Evolutionary conservation across 495 filamentous ascomycete genomes (phyloP).

Genomic region (Xylaria castorea): DNA sequence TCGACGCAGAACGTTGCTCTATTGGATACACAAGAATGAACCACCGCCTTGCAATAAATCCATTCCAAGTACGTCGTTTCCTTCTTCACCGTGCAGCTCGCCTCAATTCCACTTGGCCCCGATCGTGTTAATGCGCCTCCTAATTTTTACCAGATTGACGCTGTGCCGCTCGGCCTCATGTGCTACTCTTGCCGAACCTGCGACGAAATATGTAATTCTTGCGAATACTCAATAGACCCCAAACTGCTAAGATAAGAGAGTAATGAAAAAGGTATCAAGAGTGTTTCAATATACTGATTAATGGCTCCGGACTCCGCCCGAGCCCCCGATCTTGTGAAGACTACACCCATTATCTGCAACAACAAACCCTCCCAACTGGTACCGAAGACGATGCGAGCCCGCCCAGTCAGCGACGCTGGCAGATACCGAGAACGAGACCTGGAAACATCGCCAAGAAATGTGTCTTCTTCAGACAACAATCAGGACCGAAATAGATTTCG

Average conservation of each 20-base stretch:
- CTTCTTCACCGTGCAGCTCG: constrained; percentile 16
- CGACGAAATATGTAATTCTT: constrained; percentile 13
- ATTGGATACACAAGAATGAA: constrained; percentile 40
- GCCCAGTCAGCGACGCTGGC: background rate
- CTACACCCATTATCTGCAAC: constrained; percentile 18
- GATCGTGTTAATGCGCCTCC: constrained; percentile 13
- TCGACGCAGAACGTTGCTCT: constrained; percentile 34
- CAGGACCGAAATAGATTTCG: constrained; percentile 2
- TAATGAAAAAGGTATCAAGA: constrained; percentile 28
- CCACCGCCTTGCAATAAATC: constrained; percentile 32
- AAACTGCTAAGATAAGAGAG: constrained; percentile 7
- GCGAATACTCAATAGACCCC: background rate
- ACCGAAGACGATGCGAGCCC: background rate
- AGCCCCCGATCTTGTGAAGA: constrained; percentile 8
- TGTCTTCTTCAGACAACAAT: constrained; percentile 12
- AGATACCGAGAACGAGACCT: constrained; percentile 7
- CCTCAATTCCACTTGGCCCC: constrained; percentile 12
- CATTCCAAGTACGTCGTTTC: constrained; percentile 25
- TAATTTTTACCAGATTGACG: constrained; percentile 1
- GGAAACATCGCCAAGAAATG: constrained; percentile 4
- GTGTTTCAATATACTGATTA: constrained; percentile 27
- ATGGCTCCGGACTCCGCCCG: constrained; percentile 27
- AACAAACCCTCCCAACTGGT: background rate
- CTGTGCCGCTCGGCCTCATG: constrained; percentile 1
- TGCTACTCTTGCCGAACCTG: constrained; percentile 19